phyloP scores from a whole-genome alignment of 78 protist species.

The Blattamonas nauphoetae region DNA sequence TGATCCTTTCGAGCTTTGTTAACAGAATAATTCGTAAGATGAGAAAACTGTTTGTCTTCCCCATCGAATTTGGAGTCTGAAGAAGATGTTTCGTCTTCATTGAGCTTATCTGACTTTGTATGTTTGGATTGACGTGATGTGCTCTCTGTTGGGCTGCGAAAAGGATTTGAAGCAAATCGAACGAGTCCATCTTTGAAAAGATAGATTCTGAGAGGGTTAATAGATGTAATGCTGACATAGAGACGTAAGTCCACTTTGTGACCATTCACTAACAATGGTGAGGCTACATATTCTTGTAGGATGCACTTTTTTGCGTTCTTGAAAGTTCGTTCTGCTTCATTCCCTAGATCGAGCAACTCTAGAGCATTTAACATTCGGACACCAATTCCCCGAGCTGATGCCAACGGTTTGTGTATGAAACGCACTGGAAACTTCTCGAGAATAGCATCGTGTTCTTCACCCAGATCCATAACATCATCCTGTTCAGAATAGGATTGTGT shows the following conservation, averaged over 20 bases:
- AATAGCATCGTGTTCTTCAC: no score
- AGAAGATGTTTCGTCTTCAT: neutral
- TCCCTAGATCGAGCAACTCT: no score
- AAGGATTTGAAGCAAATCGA: conserved; percentile 22
- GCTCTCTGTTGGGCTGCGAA: neutral
- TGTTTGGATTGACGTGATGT: no score
- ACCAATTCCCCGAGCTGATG: neutral
- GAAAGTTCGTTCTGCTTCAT: no score
- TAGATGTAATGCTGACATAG: conserved; percentile 41
- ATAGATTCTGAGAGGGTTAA: conserved; percentile 38
- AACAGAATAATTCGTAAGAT: conserved; percentile 64
- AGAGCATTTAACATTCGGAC: neutral
- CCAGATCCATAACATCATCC: no score
- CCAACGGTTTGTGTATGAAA: neutral
- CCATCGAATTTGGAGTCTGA: neutral
- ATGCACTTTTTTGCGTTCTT: conserved; percentile 7
- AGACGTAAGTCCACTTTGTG: conserved; percentile 49
- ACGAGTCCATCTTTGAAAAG: conserved; percentile 2
- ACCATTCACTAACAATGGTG: conserved; percentile 46
- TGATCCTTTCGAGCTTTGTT: conserved; percentile 29
- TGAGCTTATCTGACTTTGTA: neutral
- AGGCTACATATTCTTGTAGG: conserved; percentile 27
- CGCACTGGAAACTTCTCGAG: no score
- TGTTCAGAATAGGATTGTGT: no score
- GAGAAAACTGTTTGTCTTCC: conserved; percentile 13